Base-by-base conservation (phyloP, 495 filamentous ascomycete genomes). In the Aspergillus panamensis region DNA sequence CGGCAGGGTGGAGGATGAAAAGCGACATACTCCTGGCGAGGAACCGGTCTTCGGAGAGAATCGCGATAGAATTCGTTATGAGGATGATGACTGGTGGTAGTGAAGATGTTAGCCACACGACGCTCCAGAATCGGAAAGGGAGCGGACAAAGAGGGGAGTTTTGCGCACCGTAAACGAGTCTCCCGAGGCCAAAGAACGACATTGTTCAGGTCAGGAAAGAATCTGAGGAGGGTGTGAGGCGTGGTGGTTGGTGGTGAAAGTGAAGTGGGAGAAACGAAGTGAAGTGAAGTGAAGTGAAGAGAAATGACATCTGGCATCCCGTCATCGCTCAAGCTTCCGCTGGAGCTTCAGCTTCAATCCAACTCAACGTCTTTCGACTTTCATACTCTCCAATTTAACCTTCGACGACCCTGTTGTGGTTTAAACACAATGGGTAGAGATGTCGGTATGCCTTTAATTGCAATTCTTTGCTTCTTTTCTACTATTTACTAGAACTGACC, bases 11-110 rank as follows among this genome's bases (percentile, higher is more conserved):
- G 48, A 12, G 49, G 25, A 25, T 25, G 2, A 25, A 25, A 5
- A 25, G 5, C 5, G 25, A 5, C 85, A 63, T 87, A 96, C 91
- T 94, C 65, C 95, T 85, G 50, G 95, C 94, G 50, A 98, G 87
- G 72, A 98, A 98, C 31, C 95, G 86, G 77, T 98, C 94, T 83
- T 98, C 93, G 65, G 92, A 96, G 49, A 97, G 87, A 73, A 98
- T 86, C 51, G 92, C 90, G 69, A 97, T 90, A 40, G 90, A 90
- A 76, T 98, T 98, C 68, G 92, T 84, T 69, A 97, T 82, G 67
- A 98, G 88, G 69, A 96, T 76, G 57, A 83, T 80, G 51, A 90
- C 91, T 94, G 66, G 49, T 66, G 50, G 25, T 48, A 54, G 58
- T 57, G 59, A 55, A 50, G 20, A 40, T 40, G 16, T 8, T 12